Evolutionary conservation across 1,284 basidiomycete genomes (phyloP).

Genomic region (Cutaneotrichosporon sp.): DNA sequence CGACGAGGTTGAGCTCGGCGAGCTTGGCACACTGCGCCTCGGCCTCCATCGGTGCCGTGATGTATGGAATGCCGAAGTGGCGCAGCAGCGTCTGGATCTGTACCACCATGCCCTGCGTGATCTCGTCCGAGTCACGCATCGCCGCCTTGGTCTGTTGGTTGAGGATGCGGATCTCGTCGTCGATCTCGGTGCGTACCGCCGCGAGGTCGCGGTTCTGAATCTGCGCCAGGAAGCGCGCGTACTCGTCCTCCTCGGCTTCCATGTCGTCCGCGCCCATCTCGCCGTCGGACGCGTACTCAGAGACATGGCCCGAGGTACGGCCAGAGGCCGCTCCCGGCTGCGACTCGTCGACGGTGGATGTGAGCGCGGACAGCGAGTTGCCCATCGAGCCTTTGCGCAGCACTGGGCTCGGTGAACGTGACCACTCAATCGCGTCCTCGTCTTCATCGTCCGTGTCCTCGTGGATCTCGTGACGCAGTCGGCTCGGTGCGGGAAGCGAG

Average conservation of each 20-base stretch:
- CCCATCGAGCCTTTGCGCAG: slow-evolving; percentile 12
- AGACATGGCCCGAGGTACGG: background rate
- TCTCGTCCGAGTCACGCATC: slow-evolving; percentile 90
- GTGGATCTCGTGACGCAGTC: background rate
- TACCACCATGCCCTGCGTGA: slow-evolving; percentile 89
- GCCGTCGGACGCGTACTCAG: slow-evolving; percentile 47
- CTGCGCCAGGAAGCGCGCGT: slow-evolving; percentile 85
- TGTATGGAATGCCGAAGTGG: slow-evolving; percentile 95
- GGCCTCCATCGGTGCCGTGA: slow-evolving; percentile 98
- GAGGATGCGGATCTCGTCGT: slow-evolving; percentile 81
- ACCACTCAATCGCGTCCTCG: slow-evolving; percentile 46
- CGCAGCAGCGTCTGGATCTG: slow-evolving; percentile 95
- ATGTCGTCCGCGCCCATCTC: slow-evolving; percentile 67
- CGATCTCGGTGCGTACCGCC: slow-evolving; percentile 81
- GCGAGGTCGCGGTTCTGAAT: slow-evolving; percentile 81
- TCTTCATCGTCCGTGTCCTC: slow-evolving; percentile 33
- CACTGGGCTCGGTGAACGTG: slow-evolving; percentile 45
- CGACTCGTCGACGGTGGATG: slow-evolving; percentile 1
- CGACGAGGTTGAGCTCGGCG: slow-evolving; percentile 78
- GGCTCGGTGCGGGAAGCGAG: slow-evolving; percentile 1
- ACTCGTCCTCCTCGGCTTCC: slow-evolving; percentile 83
- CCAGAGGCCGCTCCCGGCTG: background rate
- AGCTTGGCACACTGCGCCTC: slow-evolving; percentile 98
- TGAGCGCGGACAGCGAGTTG: background rate
- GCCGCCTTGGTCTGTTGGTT: slow-evolving; percentile 83